phyloP scores from a whole-genome alignment of 2,329 filamentous ascomycete genomes.

The Aspergillus sp. region DNA sequence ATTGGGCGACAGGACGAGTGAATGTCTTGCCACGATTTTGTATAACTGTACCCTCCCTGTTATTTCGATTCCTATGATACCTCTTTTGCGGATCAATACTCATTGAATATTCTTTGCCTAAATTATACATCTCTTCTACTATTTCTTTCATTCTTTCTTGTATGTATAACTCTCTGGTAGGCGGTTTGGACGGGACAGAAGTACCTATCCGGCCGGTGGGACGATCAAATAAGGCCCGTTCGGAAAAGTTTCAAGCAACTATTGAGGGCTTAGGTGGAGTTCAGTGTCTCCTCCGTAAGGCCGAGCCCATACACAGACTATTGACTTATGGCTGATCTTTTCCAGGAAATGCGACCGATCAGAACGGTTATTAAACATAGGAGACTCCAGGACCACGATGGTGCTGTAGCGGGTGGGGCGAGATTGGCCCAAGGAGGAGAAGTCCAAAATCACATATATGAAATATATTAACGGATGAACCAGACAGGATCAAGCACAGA shows the following conservation, averaged over 20 bases:
- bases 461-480: slow-evolving; percentile 5
- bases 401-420: not conserved
- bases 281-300: not conserved
- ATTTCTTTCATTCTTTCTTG: not conserved
- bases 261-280: not conserved
- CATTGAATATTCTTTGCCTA: not conserved
- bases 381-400: not conserved
- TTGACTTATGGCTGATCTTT: not conserved
- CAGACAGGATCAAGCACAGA: not conserved
- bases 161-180: not conserved
- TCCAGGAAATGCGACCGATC: not conserved
- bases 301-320: not conserved
- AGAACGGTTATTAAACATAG: not conserved
- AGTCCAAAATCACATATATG: not conserved
- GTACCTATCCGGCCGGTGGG: not conserved
- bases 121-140: not conserved
- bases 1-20: not conserved
- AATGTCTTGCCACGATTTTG: not conserved
- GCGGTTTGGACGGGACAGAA: not conserved
- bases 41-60: not conserved
- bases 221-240: not conserved
- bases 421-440: not conserved
- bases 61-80: slow-evolving; percentile 4
- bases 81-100: slow-evolving; percentile 7
- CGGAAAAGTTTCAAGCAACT: not conserved